Evolutionary conservation across 2,329 filamentous ascomycete genomes (phyloP).

Genomic region (Neobulgaria alba): DNA sequence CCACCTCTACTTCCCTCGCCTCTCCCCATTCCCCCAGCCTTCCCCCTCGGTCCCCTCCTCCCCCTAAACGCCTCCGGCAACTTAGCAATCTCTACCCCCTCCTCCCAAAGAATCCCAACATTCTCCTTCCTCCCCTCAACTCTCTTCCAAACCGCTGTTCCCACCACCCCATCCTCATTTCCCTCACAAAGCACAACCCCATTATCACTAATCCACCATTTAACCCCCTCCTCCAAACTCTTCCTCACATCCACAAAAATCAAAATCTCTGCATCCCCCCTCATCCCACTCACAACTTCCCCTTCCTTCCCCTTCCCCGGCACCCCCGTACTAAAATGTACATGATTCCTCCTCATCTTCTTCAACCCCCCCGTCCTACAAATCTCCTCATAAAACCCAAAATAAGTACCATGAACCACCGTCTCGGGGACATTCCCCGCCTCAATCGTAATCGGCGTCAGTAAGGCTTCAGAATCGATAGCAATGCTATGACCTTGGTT

Average conservation of each 20-base stretch:
- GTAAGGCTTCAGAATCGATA: slow-evolving; percentile 59
- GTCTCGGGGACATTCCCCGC: slow-evolving; percentile 49
- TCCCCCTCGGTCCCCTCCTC: slow-evolving; percentile 37
- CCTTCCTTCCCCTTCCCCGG: slow-evolving; percentile 34
- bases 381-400: slow-evolving; percentile 69
- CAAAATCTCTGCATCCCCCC: slow-evolving; percentile 65
- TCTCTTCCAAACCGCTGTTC: slow-evolving; percentile 59
- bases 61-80: slow-evolving; percentile 53
- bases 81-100: slow-evolving; percentile 58
- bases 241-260: slow-evolving; percentile 66
- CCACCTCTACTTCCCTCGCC: not conserved
- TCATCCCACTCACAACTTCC: slow-evolving; percentile 69
- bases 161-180: slow-evolving; percentile 52
- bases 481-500: slow-evolving; percentile 91
- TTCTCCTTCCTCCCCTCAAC: slow-evolving; percentile 55
- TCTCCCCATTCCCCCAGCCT: slow-evolving; percentile 21
- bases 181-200: slow-evolving; percentile 62
- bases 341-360: slow-evolving; percentile 76
- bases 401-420: slow-evolving; percentile 85
- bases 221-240: slow-evolving; percentile 53
- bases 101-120: slow-evolving; percentile 59
- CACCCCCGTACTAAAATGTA: slow-evolving; percentile 78
- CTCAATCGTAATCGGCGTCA: slow-evolving; percentile 57
- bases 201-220: slow-evolving; percentile 75
- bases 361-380: slow-evolving; percentile 67